Conservation (phyloP, 768 basidiomycete genomes). For the Holtermannia corniformis region DNA sequence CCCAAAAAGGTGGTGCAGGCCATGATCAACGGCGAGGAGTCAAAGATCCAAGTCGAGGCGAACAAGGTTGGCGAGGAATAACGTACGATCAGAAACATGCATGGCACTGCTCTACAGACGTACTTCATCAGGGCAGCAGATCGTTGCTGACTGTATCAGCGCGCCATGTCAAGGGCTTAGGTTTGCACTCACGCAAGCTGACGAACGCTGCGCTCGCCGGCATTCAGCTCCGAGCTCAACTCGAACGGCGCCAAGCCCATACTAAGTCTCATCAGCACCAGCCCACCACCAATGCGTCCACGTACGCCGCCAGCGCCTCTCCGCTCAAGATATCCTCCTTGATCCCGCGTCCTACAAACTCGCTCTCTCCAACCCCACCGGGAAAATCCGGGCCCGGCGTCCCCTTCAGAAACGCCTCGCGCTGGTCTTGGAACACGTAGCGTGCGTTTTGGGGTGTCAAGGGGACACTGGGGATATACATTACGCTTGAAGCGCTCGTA, state of each 20-base stretch:
- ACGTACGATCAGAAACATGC: too few relatives aligned
- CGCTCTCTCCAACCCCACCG: slow-evolving; percentile 42
- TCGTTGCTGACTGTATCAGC: too few relatives aligned
- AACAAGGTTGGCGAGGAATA: neutral
- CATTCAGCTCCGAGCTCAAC: neutral
- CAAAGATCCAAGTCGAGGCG: neutral
- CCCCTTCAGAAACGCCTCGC: slow-evolving; percentile 53
- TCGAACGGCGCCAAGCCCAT: slow-evolving; percentile 45
- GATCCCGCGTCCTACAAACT: slow-evolving; percentile 44
- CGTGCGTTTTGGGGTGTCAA: slow-evolving; percentile 28
- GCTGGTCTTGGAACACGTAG: slow-evolving; percentile 55
- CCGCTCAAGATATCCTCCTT: slow-evolving; percentile 43
- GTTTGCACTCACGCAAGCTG: slow-evolving; percentile 14
- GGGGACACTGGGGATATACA: slow-evolving; percentile 39
- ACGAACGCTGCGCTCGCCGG: slow-evolving; percentile 11
- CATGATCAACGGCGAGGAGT: slow-evolving; percentile 15
- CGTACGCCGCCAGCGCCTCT: slow-evolving; percentile 41
- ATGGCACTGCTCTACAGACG: too few relatives aligned
- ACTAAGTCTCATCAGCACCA: slow-evolving; percentile 1
- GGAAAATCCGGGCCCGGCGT: slow-evolving; percentile 66
- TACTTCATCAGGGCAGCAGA: too few relatives aligned
- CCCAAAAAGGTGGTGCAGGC: slow-evolving; percentile 24
- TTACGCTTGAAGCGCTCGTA: slow-evolving; percentile 25
- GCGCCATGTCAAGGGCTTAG: too few relatives aligned
- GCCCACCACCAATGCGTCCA: neutral